Percentiles rank a stretch among this genome's conserved stretches.
Evolutionary conservation across 495 filamentous ascomycete genomes (phyloP).

Genomic region (Aspergillus bridgeri): DNA sequence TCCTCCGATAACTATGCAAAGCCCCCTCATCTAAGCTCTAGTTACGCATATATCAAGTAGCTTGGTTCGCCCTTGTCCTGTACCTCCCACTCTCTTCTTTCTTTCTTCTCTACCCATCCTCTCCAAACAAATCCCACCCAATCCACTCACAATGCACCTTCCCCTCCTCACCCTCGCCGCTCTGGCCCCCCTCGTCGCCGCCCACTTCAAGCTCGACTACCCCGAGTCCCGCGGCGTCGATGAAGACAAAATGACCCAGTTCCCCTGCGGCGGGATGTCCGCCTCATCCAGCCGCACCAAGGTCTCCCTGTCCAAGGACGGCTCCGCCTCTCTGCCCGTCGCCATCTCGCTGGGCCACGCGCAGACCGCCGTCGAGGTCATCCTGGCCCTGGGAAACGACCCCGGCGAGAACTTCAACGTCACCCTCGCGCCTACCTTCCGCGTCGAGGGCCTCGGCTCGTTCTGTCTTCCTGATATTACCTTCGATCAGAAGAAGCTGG

Average conservation of each 20-base stretch:
- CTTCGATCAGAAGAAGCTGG: conserved; percentile 31
- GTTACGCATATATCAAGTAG: background rate
- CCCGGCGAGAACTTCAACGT: conserved; percentile 53
- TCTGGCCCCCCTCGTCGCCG: conserved; percentile 42
- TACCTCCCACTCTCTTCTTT: background rate
- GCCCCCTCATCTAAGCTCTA: background rate
- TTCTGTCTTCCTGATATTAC: conserved; percentile 55
- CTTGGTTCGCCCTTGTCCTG: background rate
- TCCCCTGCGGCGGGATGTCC: conserved; percentile 57
- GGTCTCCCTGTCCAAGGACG: conserved; percentile 45
- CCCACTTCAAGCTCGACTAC: conserved; percentile 60
- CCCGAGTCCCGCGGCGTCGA: conserved; percentile 54
- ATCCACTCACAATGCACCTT: conserved; percentile 22
- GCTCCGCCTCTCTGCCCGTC: conserved; percentile 49
- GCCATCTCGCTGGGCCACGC: conserved; percentile 47
- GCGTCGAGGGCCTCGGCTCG: conserved; percentile 47
- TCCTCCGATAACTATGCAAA: no score
- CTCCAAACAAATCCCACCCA: background rate
- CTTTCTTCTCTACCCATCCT: background rate
- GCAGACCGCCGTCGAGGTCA: conserved; percentile 52
- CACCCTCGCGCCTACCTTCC: conserved; percentile 46
- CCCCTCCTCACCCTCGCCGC: conserved; percentile 25
- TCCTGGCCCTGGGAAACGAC: conserved; percentile 53
- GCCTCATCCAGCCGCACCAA: conserved; percentile 48
- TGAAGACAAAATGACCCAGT: conserved; percentile 43